These are phyloP conservation scores for Ilex aquifolium DNA, from an alignment of 257 asterid species.

Conservation along the genomic window DNA sequence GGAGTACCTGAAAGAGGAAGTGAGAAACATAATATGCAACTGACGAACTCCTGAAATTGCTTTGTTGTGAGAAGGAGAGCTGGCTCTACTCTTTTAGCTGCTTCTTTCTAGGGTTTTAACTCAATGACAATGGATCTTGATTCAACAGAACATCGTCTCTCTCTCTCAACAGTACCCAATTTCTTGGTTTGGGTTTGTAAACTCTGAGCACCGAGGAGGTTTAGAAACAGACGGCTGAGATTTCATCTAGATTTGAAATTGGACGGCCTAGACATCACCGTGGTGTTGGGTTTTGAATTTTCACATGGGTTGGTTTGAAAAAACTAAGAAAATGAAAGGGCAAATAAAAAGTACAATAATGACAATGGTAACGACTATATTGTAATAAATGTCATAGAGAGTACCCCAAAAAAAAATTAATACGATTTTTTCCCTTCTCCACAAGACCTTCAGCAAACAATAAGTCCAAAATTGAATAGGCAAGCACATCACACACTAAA, in stretches of 20 bases:
- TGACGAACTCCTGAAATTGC: conserved; percentile 50
- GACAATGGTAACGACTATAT: conserved; percentile 42
- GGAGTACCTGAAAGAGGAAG: conserved; percentile 59
- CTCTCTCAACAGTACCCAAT: conserved; percentile 4
- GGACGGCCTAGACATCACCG: conserved; percentile 12
- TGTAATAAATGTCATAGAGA: no score
- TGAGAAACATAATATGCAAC: conserved; percentile 44
- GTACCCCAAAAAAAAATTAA: no score
- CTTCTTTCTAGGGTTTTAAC: conserved; percentile 4
- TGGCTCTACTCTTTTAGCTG: conserved; percentile 1
- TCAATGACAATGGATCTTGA: conserved; percentile 5
- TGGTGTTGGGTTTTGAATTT: conserved; percentile 42
- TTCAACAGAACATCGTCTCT: conserved; percentile 2
- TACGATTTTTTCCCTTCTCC: no score
- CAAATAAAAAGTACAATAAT: conserved; percentile 1
- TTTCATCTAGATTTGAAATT: conserved; percentile 32
- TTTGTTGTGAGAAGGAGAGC: conserved; percentile 12
- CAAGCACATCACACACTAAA: no score
- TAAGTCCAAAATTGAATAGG: no score
- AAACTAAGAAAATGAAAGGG: background rate
- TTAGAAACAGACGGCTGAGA: conserved; percentile 28
- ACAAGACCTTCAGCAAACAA: no score
- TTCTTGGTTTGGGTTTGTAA: background rate
- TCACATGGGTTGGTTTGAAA: conserved; percentile 11
- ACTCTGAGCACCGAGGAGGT: background rate